Evolutionary conservation across 2,329 filamentous ascomycete genomes (phyloP), one percentile per base, ranked within the genome.

Genomic region (Fusarium bactridioides): DNA sequence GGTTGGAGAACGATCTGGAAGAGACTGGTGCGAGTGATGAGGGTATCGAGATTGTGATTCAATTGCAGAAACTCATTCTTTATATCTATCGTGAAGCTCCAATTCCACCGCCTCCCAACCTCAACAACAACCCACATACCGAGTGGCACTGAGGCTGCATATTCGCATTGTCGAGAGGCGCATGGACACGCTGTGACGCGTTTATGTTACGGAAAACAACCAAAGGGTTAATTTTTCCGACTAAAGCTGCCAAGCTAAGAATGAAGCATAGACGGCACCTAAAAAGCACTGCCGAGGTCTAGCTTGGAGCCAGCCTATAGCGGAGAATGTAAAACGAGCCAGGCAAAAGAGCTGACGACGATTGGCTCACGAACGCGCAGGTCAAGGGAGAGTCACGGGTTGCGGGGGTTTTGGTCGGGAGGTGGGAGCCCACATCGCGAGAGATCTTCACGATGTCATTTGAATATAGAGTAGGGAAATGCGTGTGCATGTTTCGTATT

Each of bases 351-450:
- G 44, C 15, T 48, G 45, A 48, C 37, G 43, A 50, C 50, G 31
- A 68, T 69, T 69, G 64, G 66, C 45, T 40, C 18, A 7, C 37
- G 27, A 31, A 61, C 33, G 31, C 55, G 31, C 44, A 19, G 37
- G 33, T 19, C n/a, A 27, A 12, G n/a, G 33, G 13, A 44, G 38
- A 40, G 29, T 59, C 66, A 41, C 58, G 38, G 38, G 27, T 47
- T 53, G 58, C 53, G 64, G 64, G 40, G 31, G 51, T 27, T 9
- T 16, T 27, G 5, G 19, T 35, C 33, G 38, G 40, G 53, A 43
- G n/a, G 66, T 43, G 27, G 19, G 19, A 47, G 44, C 59, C 67
- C 67, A 69, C 66, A 58, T 69, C 67, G n/a, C 65, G 67, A 63
- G n/a, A 21, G 43, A 64, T 29, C 12, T 31, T 43, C 41, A n/a